These are phyloP conservation scores for Podaxis sp. DNA, from an alignment of 768 basidiomycete genomes.

Conservation along the genomic window DNA sequence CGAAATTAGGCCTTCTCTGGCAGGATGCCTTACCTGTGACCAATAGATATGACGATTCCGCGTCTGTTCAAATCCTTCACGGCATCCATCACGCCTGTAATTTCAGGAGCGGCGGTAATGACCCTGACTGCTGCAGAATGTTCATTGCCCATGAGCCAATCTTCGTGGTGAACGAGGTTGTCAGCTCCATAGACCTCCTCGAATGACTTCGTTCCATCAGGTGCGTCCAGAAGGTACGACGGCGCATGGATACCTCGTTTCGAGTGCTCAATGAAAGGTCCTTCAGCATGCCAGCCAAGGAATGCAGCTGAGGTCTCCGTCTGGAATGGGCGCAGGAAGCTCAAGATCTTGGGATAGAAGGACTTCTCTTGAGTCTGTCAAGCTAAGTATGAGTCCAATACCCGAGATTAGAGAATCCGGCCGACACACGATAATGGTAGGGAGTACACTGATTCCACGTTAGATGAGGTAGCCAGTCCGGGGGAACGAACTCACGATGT, in stretches of 20 bases:
- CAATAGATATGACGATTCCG: constrained; percentile 82
- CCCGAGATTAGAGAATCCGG: not conserved
- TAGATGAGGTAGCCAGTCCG: constrained; percentile 15
- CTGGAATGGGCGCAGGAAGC: constrained; percentile 67
- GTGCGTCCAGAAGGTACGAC: constrained; percentile 60
- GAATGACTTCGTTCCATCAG: constrained; percentile 63
- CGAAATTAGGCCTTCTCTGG: not conserved
- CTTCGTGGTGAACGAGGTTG: constrained; percentile 62
- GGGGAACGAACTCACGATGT: constrained; percentile 63
- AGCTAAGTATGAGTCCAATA: constrained; percentile 1
- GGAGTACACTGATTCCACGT: constrained; percentile 44
- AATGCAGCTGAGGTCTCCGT: constrained; percentile 65
- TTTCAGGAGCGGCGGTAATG: constrained; percentile 86
- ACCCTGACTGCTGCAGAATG: constrained; percentile 65
- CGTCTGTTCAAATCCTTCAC: constrained; percentile 57
- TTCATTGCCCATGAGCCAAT: constrained; percentile 58
- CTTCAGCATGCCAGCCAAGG: constrained; percentile 90
- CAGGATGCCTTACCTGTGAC: constrained; percentile 65
- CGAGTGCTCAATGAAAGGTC: constrained; percentile 80
- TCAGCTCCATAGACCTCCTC: constrained; percentile 72
- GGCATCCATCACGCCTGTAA: constrained; percentile 76
- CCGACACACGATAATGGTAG: constrained; percentile 67
- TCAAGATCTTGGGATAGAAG: constrained; percentile 69
- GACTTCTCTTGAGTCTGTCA: constrained; percentile 75
- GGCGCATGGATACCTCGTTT: constrained; percentile 85